Conservation (phyloP, 2,329 filamentous ascomycete genomes). For the Berkeleyomyces basicola region DNA sequence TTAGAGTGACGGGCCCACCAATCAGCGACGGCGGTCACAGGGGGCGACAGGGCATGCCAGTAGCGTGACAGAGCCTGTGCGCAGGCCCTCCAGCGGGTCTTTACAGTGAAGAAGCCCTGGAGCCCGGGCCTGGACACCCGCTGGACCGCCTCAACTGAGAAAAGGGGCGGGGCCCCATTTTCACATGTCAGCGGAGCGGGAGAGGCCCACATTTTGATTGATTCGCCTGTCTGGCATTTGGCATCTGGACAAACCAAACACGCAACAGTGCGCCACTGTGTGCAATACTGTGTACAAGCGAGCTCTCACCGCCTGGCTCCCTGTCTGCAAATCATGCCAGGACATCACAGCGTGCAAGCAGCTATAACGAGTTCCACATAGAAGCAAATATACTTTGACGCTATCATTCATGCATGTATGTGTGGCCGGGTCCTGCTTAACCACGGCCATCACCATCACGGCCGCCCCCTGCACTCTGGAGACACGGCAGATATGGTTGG, state of each 20-base stretch:
- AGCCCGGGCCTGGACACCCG: not conserved
- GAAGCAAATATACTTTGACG: too few relatives aligned
- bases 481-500: not conserved
- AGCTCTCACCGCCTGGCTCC: too few relatives aligned
- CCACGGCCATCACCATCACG: not conserved
- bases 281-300: not conserved
- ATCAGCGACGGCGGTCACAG: slow-evolving; percentile 6
- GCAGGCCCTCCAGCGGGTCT: not conserved
- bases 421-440: not conserved
- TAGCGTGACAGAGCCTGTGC: not conserved
- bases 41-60: not conserved
- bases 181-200: slow-evolving; percentile 8
- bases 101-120: not conserved
- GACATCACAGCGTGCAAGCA: too few relatives aligned
- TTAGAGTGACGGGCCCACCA: not conserved
- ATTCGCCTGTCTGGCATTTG: not conserved
- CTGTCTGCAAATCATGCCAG: too few relatives aligned
- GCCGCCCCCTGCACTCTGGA: too few relatives aligned
- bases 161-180: slow-evolving; percentile 6
- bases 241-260: not conserved
- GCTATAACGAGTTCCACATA: too few relatives aligned
- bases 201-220: not conserved
- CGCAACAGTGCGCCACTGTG: not conserved
- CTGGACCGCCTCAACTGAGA: not conserved
- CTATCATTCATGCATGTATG: not conserved